These are phyloP conservation scores for Globomyces pollinis-pini DNA, from an alignment of 192 early-diverging fungal species.

Conservation along the genomic window DNA sequence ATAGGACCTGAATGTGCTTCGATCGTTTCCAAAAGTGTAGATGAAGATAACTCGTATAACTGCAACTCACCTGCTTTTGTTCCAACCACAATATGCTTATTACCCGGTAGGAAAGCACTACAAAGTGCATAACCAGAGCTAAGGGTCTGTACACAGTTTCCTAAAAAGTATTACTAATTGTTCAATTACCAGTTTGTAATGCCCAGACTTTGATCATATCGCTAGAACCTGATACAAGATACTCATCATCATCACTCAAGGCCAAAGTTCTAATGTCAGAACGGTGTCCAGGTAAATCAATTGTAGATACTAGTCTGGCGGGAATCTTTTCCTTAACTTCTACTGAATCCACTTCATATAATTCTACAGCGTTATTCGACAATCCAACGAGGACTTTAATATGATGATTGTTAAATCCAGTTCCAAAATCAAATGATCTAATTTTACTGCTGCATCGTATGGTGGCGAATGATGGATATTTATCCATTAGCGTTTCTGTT, in stretches of 20 bases:
- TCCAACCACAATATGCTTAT: slow-evolving; percentile 82
- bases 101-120: slow-evolving; percentile 85
- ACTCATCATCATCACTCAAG: slow-evolving; percentile 81
- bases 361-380: slow-evolving; percentile 77
- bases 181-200: slow-evolving; percentile 60
- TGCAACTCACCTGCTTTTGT: slow-evolving; percentile 87
- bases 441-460: slow-evolving; percentile 73
- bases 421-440: slow-evolving; percentile 69
- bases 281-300: slow-evolving; percentile 86
- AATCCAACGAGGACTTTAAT: slow-evolving; percentile 61
- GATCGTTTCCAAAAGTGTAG: slow-evolving; percentile 74
- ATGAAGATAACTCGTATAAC: slow-evolving; percentile 82
- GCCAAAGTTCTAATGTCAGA: slow-evolving; percentile 82
- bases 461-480: slow-evolving; percentile 64
- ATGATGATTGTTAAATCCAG: slow-evolving; percentile 12
- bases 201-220: slow-evolving; percentile 89
- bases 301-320: slow-evolving; percentile 53
- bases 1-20: slow-evolving; percentile 86
- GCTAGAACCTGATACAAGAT: slow-evolving; percentile 76
- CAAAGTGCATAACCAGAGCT: slow-evolving; percentile 90
- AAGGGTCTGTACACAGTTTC: slow-evolving; percentile 82
- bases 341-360: slow-evolving; percentile 58
- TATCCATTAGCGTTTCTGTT: slow-evolving; percentile 63
- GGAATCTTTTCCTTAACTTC: slow-evolving; percentile 59
- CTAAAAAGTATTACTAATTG: too few relatives aligned